Base-by-base conservation (phyloP, 2,329 filamentous ascomycete genomes). In the Aureobasidium melanogenum region DNA sequence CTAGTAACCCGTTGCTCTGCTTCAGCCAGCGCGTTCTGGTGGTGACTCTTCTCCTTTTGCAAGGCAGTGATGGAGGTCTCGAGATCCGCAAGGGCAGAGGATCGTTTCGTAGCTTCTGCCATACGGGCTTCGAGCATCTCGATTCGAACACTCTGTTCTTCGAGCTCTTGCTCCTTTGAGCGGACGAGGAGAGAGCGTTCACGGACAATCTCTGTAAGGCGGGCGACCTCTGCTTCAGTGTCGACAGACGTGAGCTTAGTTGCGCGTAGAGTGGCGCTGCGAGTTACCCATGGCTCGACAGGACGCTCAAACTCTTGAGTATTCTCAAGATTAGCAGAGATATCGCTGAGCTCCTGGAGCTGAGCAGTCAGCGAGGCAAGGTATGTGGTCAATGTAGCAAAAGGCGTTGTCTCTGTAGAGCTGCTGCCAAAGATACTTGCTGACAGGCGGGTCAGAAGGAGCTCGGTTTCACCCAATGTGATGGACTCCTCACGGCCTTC, bases 91-190 rank as follows among this genome's bases (percentile, higher is more conserved):
- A 91, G 88, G 57, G 81, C 82, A 55, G 85, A 84, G 15, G 88
- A 84, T 74, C 93, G 92, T 71, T 88, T 85, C 65, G 86, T 85
- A 6, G 89, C 89, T 69, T 95, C 91, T 62, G 87, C 85, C 86
- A 94, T 92, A 62, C 90, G 83, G 8, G 89, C 89, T 73, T 96
- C 89, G 39, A 97, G 84, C 43, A 94, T 89, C 74, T 97, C 93
- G 67, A 97, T 96, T 73, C 94, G 92, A 67, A 97, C 88, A n/a
- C 87, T 84, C 26, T 89, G 83, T 62, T 95, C 93, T 72, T 95
- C 91, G 57, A 96, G 84, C 38, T 87, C 86, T 71, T 92, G 89
- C 66, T 96, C 90, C 44, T 75, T 74, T 61, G 74, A 68, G 61
- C 72, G 74, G 41, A 82, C 71, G 62, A 77, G 72, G 19, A 75